Evolutionary conservation across 768 basidiomycete species (phyloP).

Genomic region (Collybia nuda): DNA sequence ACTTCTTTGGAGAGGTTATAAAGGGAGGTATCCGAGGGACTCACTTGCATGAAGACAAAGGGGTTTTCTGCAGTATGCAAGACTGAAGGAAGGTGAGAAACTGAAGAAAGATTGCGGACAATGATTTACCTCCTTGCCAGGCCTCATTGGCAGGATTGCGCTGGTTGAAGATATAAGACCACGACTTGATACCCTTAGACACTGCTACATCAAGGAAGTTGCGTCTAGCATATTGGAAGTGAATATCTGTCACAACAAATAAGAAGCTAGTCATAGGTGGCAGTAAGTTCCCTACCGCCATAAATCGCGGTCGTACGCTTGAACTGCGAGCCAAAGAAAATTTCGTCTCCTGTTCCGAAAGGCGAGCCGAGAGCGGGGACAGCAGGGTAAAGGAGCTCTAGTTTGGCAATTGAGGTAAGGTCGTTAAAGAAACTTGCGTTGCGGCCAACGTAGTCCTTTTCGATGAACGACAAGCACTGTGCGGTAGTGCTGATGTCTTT

Average conservation of each 20-base stretch:
- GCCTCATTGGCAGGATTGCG: conserved; percentile 6
- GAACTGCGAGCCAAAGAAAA: conserved; percentile 26
- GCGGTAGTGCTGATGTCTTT: conserved; percentile 11
- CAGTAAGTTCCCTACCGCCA: conserved; percentile 3
- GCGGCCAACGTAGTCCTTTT: conserved; percentile 18
- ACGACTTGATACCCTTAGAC: conserved; percentile 9
- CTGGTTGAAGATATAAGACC: conserved; percentile 16
- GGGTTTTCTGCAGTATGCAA: conserved; percentile 18
- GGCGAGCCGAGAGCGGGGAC: conserved; percentile 40
- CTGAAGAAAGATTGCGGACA: not conserved
- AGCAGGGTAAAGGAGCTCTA: conserved; percentile 40
- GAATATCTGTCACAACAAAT: conserved; percentile 9
- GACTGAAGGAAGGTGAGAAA: conserved; percentile 3
- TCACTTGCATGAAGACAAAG: conserved; percentile 17
- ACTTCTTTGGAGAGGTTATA: conserved; percentile 15
- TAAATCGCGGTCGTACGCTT: conserved; percentile 18
- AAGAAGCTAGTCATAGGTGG: no score
- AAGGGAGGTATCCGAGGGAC: conserved; percentile 7
- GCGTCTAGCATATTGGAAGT: conserved; percentile 18
- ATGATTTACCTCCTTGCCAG: conserved; percentile 16
- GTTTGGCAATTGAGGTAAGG: conserved; percentile 11
- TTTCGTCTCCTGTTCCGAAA: conserved; percentile 39
- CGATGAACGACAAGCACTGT: conserved; percentile 17
- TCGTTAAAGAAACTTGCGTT: conserved; percentile 17
- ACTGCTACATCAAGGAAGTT: conserved; percentile 12